Conservation (phyloP, 176 grass and related monocot genomes). For the Neostapfia colusana region DNA sequence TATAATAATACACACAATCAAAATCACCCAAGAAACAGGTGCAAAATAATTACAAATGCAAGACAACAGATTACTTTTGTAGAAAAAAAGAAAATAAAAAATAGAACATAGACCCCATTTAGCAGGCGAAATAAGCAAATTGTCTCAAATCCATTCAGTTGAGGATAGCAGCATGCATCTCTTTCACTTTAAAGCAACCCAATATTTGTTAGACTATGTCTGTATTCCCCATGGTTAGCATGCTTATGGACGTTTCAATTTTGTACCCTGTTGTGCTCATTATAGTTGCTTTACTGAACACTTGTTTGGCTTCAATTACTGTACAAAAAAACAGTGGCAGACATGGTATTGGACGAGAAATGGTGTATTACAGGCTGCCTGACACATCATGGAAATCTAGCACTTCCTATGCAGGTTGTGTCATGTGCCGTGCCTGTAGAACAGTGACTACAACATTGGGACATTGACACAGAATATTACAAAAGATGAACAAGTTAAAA, state of each 20-base stretch:
- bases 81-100: slow-evolving; percentile 10
- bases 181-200: slow-evolving; percentile 6
- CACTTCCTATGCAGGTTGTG: neutral
- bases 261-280: neutral
- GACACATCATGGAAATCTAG: neutral
- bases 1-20: slow-evolving; percentile 3
- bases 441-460: slow-evolving; percentile 18
- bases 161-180: neutral
- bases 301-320: neutral
- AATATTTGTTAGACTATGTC: slow-evolving; percentile 17
- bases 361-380: neutral
- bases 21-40: neutral
- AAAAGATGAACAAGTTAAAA: neutral
- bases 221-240: neutral
- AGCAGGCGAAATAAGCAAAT: neutral
- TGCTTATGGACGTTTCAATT: slow-evolving; percentile 3
- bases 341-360: neutral
- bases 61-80: slow-evolving; percentile 19
- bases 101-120: slow-evolving; percentile 17
- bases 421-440: neutral
- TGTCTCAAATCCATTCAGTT: neutral
- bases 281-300: slow-evolving; percentile 2
- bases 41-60: neutral
- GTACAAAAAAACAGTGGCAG: slow-evolving; percentile 19
- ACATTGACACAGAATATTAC: neutral